Base-by-base conservation (phyloP, 2,329 filamentous ascomycete genomes). In the Zymoseptoria tritici region DNA sequence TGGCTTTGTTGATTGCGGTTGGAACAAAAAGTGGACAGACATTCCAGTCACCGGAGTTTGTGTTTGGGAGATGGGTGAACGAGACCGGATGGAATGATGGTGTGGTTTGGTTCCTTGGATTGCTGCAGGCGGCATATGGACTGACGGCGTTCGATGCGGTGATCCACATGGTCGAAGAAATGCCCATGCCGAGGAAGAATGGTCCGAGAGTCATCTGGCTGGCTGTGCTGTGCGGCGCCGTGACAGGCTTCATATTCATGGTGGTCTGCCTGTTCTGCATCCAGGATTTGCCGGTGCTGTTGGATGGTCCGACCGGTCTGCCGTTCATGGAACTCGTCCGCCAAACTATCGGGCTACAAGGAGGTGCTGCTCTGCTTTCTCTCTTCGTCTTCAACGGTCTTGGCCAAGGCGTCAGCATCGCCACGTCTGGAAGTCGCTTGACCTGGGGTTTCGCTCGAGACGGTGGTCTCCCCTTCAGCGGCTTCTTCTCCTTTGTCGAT, bases 311-410 rank as follows among this genome's bases (percentile, higher is more conserved):
- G 0, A 82, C 81, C 0, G 78, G 77, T 0, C 83, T 81, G 54
- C 83, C 85, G 0, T 84, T 85, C 62, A 85, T 87, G 66, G 76
- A 83, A 55, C 78, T 85, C 21, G 85, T 85, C 60, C 76, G 76
- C 62, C 77, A 82, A 42, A 78, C 78, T 1, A 80, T 81, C 1
- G 71, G 76, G 1, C 80, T 77, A 19, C 69, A 76, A 2, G 77
- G 75, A 77, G 62, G 63, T 9, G 80, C 36, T 9, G 75, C 77
- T 1, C 72, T 84, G 6, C 68, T 83, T 21, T 73, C 77, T 0
- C 71, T 84, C 0, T 84, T 84, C 68, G 81, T 81, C 51, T 77
- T 83, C 70, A 83, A 83, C 60, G 81, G 81, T 42, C 58, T 84
- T 0, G 80, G 80, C 1, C 81, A 83, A 65, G 80, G 78, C 8